Conservation (phyloP, 2,329 filamentous ascomycete species). For the Graphilbum fragrans region DNA sequence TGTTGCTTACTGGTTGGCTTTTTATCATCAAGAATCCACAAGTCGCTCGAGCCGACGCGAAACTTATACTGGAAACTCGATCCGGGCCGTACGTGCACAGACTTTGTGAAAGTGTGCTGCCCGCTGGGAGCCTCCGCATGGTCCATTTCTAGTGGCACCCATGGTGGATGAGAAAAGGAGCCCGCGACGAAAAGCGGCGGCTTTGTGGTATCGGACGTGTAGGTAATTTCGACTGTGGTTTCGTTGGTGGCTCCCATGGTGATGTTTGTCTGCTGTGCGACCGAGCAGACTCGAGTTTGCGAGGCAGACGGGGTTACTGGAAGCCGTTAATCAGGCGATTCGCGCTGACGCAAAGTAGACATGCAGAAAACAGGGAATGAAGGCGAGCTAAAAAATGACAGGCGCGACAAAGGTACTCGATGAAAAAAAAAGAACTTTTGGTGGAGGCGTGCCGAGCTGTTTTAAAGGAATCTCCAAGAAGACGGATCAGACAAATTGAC, state of each 20-base stretch:
- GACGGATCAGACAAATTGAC: no score
- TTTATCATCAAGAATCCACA: slow-evolving; percentile 57
- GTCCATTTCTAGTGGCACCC: slow-evolving; percentile 57
- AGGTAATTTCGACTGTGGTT: slow-evolving; percentile 45
- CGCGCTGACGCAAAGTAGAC: no score
- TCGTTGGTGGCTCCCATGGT: slow-evolving; percentile 21
- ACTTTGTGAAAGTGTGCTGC: slow-evolving; percentile 45
- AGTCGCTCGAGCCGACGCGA: slow-evolving; percentile 51
- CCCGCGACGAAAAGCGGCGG: slow-evolving; percentile 62
- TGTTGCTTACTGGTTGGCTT: slow-evolving; percentile 40
- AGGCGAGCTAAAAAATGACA: no score
- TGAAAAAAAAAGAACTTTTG: no score
- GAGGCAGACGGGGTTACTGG: no score
- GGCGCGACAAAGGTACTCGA: no score
- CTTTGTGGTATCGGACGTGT: slow-evolving; percentile 42
- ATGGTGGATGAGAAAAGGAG: slow-evolving; percentile 54
- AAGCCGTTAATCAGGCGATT: no score
- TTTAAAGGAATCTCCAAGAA: no score
- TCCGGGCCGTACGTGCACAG: slow-evolving; percentile 40
- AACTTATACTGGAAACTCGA: slow-evolving; percentile 66
- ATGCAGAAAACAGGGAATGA: no score
- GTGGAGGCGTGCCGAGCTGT: no score
- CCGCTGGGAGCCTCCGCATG: slow-evolving; percentile 34
- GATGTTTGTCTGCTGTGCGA: no score
- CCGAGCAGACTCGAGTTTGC: no score